Evolutionary conservation across 2,329 filamentous ascomycete genomes (phyloP).

Genomic region (Botrytis byssoidea): DNA sequence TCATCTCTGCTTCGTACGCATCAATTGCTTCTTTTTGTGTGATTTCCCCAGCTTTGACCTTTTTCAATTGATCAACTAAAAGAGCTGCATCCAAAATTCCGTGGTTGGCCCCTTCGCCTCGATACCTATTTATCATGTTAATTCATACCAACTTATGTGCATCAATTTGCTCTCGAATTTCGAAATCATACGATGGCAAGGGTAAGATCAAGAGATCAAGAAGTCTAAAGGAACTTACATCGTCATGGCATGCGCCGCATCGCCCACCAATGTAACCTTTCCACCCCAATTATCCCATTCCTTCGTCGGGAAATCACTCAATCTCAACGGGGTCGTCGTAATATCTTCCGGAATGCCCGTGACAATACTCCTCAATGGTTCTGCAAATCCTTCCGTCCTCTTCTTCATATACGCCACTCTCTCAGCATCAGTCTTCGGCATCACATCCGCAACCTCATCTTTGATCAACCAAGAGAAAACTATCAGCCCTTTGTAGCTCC

Average conservation of each 20-base stretch:
- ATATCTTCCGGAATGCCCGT: conserved; percentile 46
- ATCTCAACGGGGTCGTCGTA: conserved; percentile 33
- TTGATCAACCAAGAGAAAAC: conserved; percentile 48
- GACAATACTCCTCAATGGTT: conserved; percentile 46
- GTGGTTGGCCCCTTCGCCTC: conserved; percentile 58
- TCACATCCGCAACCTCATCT: conserved; percentile 37
- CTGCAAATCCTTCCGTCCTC: conserved; percentile 41
- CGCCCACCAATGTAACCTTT: conserved; percentile 37
- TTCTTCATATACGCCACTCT: conserved; percentile 44
- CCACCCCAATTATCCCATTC: conserved; percentile 38
- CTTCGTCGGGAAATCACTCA: conserved; percentile 40
- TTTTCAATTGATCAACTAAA: conserved; percentile 41
- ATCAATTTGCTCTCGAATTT: not conserved
- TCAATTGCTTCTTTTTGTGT: conserved; percentile 42
- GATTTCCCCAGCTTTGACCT: conserved; percentile 21
- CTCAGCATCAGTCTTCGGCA: conserved; percentile 37
- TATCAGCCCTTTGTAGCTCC: conserved; percentile 46
- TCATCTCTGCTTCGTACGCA: conserved; percentile 49
- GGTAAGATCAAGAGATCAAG: not conserved
- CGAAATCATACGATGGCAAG: not conserved
- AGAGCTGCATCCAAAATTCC: conserved; percentile 53
- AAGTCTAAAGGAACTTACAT: conserved; percentile 24
- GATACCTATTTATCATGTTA: conserved; percentile 34
- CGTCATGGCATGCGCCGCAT: conserved; percentile 41
- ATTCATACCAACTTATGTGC: not conserved